Percentiles rank a stretch among this genome's conserved stretches.
Conservation (phyloP, 768 basidiomycete species). For the Pleurotus eryngii region DNA sequence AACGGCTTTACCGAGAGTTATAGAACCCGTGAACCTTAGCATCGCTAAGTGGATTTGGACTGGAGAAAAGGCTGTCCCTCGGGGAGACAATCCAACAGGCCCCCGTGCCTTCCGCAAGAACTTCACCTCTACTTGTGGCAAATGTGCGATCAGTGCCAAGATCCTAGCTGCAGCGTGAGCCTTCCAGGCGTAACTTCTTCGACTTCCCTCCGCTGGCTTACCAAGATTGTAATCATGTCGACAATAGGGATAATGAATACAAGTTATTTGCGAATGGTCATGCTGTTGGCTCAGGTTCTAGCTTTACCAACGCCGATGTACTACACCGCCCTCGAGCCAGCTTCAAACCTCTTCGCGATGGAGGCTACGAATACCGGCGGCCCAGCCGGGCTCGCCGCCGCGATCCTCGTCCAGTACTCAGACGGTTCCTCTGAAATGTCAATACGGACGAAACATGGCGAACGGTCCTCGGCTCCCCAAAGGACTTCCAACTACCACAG, state of each 20-base stretch:
- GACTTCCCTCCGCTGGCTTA: not conserved
- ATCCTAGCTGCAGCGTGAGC: slow-evolving; percentile 12
- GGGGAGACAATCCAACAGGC: slow-evolving; percentile 10
- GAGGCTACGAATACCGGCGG: slow-evolving; percentile 25
- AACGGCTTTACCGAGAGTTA: not conserved
- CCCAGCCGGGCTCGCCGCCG: slow-evolving; percentile 23
- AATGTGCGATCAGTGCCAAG: slow-evolving; percentile 6
- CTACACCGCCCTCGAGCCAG: slow-evolving; percentile 14
- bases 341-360: slow-evolving; percentile 24
- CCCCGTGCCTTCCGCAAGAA: slow-evolving; percentile 26
- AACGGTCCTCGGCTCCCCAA: slow-evolving; percentile 7
- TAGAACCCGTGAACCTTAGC: not conserved
- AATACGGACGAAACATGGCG: slow-evolving; percentile 23
- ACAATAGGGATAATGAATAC: slow-evolving; percentile 22
- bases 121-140: slow-evolving; percentile 16
- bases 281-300: slow-evolving; percentile 18
- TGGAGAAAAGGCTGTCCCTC: slow-evolving; percentile 2
- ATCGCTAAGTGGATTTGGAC: slow-evolving; percentile 8
- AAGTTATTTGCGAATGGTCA: slow-evolving; percentile 26
- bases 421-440: slow-evolving; percentile 18
- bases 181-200: not conserved
- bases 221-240: not conserved
- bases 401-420: slow-evolving; percentile 19
- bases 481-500: not conserved
- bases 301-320: slow-evolving; percentile 18